phyloP scores from a whole-genome alignment of 1,284 basidiomycete species.

The Puccinia hordei region DNA sequence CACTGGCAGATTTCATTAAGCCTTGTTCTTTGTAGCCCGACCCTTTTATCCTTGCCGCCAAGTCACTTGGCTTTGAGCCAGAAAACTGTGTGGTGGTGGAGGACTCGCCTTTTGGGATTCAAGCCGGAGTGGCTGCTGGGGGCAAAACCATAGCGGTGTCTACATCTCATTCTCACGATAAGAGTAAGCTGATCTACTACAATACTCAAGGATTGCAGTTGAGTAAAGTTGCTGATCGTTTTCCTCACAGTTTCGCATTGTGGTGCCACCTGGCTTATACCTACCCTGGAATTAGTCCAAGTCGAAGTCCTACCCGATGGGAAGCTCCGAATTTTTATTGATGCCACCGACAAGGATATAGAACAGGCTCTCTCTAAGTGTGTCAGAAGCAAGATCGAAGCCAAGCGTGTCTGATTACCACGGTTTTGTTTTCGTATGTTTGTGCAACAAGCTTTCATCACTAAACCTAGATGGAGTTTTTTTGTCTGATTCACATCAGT shows the following conservation, averaged over 20 bases:
- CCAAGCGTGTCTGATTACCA: constrained; percentile 14
- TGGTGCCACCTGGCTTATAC: constrained; percentile 43
- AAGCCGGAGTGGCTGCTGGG: constrained; percentile 70
- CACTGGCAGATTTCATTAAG: not conserved
- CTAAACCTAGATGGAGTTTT: too few species aligned
- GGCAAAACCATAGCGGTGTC: constrained; percentile 76
- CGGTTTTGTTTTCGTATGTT: too few species aligned
- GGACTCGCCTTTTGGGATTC: constrained; percentile 63
- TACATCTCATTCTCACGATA: constrained; percentile 62
- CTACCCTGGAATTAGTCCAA: constrained; percentile 57
- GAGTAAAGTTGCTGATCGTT: not conserved
- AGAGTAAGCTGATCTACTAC: constrained; percentile 27
- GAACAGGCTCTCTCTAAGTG: constrained; percentile 38
- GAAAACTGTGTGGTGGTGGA: constrained; percentile 67
- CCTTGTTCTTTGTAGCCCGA: constrained; percentile 63
- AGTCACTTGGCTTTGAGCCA: constrained; percentile 68
- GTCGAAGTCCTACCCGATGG: constrained; percentile 60
- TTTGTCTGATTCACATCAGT: too few species aligned
- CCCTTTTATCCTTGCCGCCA: constrained; percentile 73
- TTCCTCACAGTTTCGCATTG: constrained; percentile 29
- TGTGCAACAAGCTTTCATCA: too few species aligned
- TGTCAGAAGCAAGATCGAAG: constrained; percentile 33
- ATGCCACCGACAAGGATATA: constrained; percentile 37
- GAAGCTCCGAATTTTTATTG: constrained; percentile 56
- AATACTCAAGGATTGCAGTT: not conserved